Evolutionary conservation across 129 eudicot genomes (phyloP).

Genomic region (Logfia minima): DNA sequence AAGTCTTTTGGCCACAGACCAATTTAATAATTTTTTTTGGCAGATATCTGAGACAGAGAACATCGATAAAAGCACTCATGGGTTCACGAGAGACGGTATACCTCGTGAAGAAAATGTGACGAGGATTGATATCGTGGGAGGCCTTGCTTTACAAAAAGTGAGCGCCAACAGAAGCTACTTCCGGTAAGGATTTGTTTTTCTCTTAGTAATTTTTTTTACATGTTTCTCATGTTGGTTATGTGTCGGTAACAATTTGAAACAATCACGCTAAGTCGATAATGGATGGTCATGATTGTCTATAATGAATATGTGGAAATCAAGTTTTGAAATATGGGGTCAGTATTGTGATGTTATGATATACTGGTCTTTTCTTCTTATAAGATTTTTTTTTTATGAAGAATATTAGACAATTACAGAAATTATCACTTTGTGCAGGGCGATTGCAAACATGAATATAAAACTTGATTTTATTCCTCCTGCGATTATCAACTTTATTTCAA

Average conservation of each 20-base stretch:
- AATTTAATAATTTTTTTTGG: not conserved
- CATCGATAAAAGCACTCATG: conserved; percentile 65
- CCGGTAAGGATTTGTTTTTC: conserved; percentile 40
- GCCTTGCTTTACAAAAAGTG: conserved; percentile 87
- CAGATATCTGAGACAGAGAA: conserved; percentile 73
- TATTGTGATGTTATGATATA: not conserved
- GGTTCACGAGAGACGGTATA: conserved; percentile 68
- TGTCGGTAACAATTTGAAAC: not conserved
- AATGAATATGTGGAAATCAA: not conserved
- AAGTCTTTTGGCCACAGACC: not conserved
- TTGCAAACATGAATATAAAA: conserved; percentile 81
- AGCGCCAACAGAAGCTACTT: conserved; percentile 71
- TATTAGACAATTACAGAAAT: conserved; percentile 6
- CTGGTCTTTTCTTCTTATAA: not conserved
- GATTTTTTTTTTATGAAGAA: not conserved
- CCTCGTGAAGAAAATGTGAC: conserved; percentile 67
- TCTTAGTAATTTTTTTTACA: not conserved
- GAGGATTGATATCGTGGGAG: conserved; percentile 87
- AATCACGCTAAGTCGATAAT: not conserved
- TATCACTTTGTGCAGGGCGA: conserved; percentile 55
- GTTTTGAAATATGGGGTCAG: not conserved
- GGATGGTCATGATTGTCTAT: not conserved
- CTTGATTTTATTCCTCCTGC: conserved; percentile 92
- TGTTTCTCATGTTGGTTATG: not conserved
- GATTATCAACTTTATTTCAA: conserved; percentile 80